Evolutionary conservation across 163 green algal species (phyloP).

Genomic region (Volvox carteri): DNA sequence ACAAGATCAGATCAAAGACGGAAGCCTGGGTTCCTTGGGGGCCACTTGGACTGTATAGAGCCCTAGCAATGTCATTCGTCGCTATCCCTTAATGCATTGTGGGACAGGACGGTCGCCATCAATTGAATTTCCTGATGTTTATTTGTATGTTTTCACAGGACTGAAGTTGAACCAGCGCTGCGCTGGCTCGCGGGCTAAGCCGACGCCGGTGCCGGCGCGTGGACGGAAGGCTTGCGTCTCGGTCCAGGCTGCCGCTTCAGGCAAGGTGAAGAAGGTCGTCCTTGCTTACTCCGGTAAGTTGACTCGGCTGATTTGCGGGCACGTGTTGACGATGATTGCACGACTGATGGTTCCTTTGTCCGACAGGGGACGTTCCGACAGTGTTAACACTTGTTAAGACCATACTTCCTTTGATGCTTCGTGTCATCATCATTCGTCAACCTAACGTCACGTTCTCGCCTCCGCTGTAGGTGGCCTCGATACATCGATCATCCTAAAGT

Average conservation of each 20-base stretch:
- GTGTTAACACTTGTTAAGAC: too few species aligned
- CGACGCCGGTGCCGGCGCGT: constrained; percentile 6
- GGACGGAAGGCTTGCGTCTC: constrained; percentile 45
- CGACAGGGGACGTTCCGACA: too few species aligned
- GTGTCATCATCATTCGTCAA: too few species aligned
- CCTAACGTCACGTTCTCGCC: too few species aligned
- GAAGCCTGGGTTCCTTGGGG: too few species aligned
- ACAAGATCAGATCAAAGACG: too few species aligned
- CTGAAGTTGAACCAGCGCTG: constrained; percentile 23
- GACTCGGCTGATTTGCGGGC: neutral
- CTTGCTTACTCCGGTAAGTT: constrained; percentile 92
- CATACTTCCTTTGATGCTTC: too few species aligned
- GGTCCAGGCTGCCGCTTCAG: neutral
- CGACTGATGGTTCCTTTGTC: neutral
- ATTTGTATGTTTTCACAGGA: neutral
- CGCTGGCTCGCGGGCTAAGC: constrained; percentile 16
- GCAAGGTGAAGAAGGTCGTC: constrained; percentile 93
- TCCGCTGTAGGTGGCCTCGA: constrained; percentile 88
- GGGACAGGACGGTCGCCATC: neutral
- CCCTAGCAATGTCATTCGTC: neutral
- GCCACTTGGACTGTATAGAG: neutral
- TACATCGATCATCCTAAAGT: constrained; percentile 99
- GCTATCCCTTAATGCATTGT: neutral
- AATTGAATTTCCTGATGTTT: neutral
- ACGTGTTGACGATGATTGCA: neutral